Base-by-base conservation (phyloP, 208 protist genomes). In the Angomonas deanei region DNA sequence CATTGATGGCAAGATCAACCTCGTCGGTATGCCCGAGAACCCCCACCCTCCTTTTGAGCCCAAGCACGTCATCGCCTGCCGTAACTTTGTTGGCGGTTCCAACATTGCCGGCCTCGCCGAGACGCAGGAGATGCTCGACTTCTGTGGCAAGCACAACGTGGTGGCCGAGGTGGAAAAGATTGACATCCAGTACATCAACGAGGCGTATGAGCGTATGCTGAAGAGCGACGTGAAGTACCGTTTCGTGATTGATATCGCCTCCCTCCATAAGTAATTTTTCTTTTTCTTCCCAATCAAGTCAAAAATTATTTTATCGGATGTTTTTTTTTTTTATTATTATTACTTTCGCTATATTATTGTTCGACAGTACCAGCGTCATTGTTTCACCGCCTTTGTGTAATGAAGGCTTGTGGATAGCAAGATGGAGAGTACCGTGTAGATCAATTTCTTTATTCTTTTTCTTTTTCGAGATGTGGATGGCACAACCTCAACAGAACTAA, bases 111-210 rank as follows among this genome's bases (percentile, higher is more conserved):
- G 83, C 24, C 83, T 92, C 23, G 39, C 61, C 21, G 82, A 83
- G 50, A 93, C 82, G 26, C 84, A 94, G 48, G 91, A 94, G 60
- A 86, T 97, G 73, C 71, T 97, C 19, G 76, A 92, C 69, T 86
- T 97, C 66, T 93, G 84, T 60, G 71, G 60, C 34, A 64, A 88
- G 68, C 74, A 95, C 72, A 76, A 76, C 60, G 86, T 95, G 48
- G 63, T 67, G 5, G 70, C 80, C 27, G 74, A 80, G 3, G 79
- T 90, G 38, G 78, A 91, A 66, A 74, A 81, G 66, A 85, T 91
- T 63, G 66, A 68, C 24, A 87, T 87, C 28, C 46, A 79, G 32
- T 67, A 84, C 54, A 86, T 92, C 76, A 92, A 92, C 58, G 70
- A 78, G 48, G 85, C 81, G n/a, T 88, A 82, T 66, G 76, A 85